Evolutionary conservation across 2,329 filamentous ascomycete species (phyloP).

Genomic region (Ceratocystis colombiana): DNA sequence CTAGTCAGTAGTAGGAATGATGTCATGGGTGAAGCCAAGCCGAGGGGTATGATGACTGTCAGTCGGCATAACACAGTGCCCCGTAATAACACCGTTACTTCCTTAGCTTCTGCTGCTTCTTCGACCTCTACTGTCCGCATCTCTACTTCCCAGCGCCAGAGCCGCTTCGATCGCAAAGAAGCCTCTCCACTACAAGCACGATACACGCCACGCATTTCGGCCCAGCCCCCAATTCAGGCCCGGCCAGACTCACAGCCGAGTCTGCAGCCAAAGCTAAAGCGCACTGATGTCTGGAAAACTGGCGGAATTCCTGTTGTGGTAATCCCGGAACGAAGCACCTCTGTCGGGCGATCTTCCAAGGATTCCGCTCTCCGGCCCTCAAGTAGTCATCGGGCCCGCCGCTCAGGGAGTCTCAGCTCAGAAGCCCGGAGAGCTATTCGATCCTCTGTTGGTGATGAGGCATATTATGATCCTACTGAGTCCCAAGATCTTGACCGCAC

Average conservation of each 20-base stretch:
- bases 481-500: background rate
- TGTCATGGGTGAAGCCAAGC: background rate
- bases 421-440: background rate
- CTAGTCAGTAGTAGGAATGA: constrained; percentile 28
- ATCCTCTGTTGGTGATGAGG: constrained; percentile 29
- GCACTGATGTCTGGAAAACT: constrained; percentile 44
- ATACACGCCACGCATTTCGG: background rate
- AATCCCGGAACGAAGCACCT: constrained; percentile 49
- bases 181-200: constrained; percentile 14
- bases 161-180: constrained; percentile 9
- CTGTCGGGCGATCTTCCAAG: constrained; percentile 37
- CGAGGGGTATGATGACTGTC: background rate
- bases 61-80: constrained; percentile 11
- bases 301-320: constrained; percentile 54
- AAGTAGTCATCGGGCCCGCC: constrained; percentile 48
- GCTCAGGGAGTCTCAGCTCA: constrained; percentile 38
- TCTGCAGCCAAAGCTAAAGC: constrained; percentile 30
- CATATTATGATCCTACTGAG: background rate
- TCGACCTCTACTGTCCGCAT: background rate
- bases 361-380: constrained; percentile 50
- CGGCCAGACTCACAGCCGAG: constrained; percentile 30
- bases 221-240: constrained; percentile 10
- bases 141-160: constrained; percentile 11
- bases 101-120: constrained; percentile 10
- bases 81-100: constrained; percentile 9